These are phyloP conservation scores for Neofusicoccum ribis DNA, from an alignment of 2,329 filamentous ascomycete species.

Conservation along the genomic window DNA sequence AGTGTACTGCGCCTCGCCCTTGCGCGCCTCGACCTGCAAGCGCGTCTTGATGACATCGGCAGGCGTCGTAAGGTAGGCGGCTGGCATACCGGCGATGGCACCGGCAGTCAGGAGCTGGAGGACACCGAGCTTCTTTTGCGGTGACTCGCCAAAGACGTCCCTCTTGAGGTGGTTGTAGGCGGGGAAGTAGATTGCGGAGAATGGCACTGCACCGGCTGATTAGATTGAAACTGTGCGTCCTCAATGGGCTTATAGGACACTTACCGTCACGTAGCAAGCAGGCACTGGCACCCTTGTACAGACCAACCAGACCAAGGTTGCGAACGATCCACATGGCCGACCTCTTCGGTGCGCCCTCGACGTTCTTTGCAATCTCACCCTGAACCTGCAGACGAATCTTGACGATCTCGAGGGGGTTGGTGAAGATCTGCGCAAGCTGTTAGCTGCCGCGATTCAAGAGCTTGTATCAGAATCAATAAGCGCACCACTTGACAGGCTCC, in stretches of 20 bases:
- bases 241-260: not conserved
- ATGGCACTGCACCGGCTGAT: slow-evolving; percentile 63
- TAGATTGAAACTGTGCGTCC: not conserved
- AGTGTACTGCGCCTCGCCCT: slow-evolving; percentile 87
- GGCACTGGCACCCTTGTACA: slow-evolving; percentile 95
- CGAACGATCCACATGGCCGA: slow-evolving; percentile 97
- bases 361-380: slow-evolving; percentile 87
- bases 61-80: slow-evolving; percentile 85
- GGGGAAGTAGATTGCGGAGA: slow-evolving; percentile 98
- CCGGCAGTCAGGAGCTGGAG: slow-evolving; percentile 90
- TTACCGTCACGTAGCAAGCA: slow-evolving; percentile 80
- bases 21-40: slow-evolving; percentile 93
- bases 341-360: slow-evolving; percentile 78
- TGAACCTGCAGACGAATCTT: slow-evolving; percentile 98
- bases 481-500: slow-evolving; percentile 95
- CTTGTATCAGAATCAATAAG: slow-evolving; percentile 29
- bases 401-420: slow-evolving; percentile 97
- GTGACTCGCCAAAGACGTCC: slow-evolving; percentile 88
- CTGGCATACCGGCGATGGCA: slow-evolving; percentile 69
- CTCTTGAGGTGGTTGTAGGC: slow-evolving; percentile 93
- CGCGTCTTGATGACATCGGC: slow-evolving; percentile 99
- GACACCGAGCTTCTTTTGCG: slow-evolving; percentile 83
- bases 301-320: slow-evolving; percentile 87
- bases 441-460: slow-evolving; percentile 21
- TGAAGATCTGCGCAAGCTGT: slow-evolving; percentile 69